Evolutionary conservation across 768 basidiomycete species (phyloP).

Genomic region (Lentinula detonsa): DNA sequence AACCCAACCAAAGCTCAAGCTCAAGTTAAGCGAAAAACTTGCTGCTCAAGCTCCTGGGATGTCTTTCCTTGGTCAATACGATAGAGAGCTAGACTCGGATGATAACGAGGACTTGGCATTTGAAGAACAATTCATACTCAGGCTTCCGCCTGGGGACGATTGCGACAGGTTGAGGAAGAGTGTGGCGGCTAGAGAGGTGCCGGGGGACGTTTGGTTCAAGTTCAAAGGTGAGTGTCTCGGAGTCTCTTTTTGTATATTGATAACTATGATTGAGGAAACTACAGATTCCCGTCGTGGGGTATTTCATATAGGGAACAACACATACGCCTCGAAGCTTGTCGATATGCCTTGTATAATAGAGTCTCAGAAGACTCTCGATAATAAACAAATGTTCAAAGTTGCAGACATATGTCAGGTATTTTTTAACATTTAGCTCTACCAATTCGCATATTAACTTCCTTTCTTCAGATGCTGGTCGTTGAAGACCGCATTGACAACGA

Average conservation of each 20-base stretch:
- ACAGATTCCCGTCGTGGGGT: conserved; percentile 86
- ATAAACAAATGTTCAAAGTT: conserved; percentile 97
- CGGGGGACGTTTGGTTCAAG: conserved; percentile 93
- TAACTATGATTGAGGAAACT: background rate
- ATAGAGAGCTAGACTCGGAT: conserved; percentile 92
- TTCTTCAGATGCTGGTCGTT: conserved; percentile 82
- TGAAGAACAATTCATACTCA: conserved; percentile 94
- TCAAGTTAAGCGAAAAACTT: conserved; percentile 82
- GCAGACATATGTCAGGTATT: conserved; percentile 95
- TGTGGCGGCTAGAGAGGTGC: conserved; percentile 70
- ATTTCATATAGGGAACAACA: conserved; percentile 77
- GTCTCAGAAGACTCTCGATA: conserved; percentile 92
- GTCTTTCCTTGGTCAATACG: conserved; percentile 88
- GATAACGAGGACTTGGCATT: conserved; percentile 85
- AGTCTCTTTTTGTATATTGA: background rate
- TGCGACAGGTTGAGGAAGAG: conserved; percentile 76
- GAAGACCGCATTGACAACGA: conserved; percentile 71
- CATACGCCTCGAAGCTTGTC: conserved; percentile 89
- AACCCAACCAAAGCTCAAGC: conserved; percentile 74
- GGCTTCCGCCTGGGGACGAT: conserved; percentile 83
- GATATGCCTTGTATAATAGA: conserved; percentile 94
- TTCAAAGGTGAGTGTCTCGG: conserved; percentile 67
- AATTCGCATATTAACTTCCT: background rate
- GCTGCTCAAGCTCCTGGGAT: conserved; percentile 77
- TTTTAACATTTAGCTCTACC: conserved; percentile 5